Percentiles rank a stretch among this genome's conserved stretches.
phyloP scores from a whole-genome alignment of 805 yeast genomes.

The Ogataea glucozyma region DNA sequence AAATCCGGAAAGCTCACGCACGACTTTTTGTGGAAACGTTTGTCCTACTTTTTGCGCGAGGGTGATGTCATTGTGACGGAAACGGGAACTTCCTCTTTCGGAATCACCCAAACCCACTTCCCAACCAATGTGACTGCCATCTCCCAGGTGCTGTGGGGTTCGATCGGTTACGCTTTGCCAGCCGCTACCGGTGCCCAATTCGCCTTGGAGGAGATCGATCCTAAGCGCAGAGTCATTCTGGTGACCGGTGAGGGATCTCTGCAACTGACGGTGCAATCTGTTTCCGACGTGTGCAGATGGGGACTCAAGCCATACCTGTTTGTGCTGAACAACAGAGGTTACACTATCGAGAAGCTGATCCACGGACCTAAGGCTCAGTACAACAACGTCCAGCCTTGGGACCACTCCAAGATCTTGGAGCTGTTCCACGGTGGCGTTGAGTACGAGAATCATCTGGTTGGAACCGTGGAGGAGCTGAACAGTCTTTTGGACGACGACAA shows the following conservation, averaged over 20 bases:
- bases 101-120: slow-evolving; percentile 65
- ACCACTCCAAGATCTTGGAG: slow-evolving; percentile 57
- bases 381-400: slow-evolving; percentile 70
- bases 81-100: slow-evolving; percentile 77
- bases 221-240: slow-evolving; percentile 59
- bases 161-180: slow-evolving; percentile 71
- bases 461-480: slow-evolving; percentile 60
- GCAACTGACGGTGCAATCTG: slow-evolving; percentile 73
- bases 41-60: slow-evolving; percentile 60
- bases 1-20: slow-evolving; percentile 51
- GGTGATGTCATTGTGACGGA: slow-evolving; percentile 71
- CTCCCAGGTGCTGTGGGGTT: slow-evolving; percentile 76
- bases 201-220: slow-evolving; percentile 66
- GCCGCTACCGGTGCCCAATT: slow-evolving; percentile 67
- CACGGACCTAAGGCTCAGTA: slow-evolving; percentile 67
- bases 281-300: slow-evolving; percentile 69
- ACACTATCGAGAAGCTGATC: slow-evolving; percentile 73
- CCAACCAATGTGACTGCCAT: slow-evolving; percentile 64
- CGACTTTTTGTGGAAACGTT: slow-evolving; percentile 68
- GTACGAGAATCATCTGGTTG: slow-evolving; percentile 55
- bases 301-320: slow-evolving; percentile 66
- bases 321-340: slow-evolving; percentile 70
- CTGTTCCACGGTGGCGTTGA: slow-evolving; percentile 57
- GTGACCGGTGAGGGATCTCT: slow-evolving; percentile 78
- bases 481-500: slow-evolving; percentile 45